Base-by-base conservation (phyloP, 2,329 filamentous ascomycete genomes). In the Colletotrichum abscissum region DNA sequence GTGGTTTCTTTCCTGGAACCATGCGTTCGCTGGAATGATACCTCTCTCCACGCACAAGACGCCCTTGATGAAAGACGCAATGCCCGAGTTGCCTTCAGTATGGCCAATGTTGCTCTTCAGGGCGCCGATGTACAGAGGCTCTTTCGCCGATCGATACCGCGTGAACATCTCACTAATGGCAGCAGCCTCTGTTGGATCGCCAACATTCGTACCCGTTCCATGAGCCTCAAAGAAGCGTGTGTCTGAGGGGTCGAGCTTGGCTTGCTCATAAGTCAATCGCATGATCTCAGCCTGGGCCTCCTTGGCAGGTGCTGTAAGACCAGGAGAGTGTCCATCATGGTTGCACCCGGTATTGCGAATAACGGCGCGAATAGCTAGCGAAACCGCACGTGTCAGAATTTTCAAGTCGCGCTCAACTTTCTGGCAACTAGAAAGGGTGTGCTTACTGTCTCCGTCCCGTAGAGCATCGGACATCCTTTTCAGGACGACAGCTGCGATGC, bases 331-430 rank as follows among this genome's bases (percentile, higher is more conserved):
- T 1, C 88, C 88, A 69, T 89, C 85, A 16, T 74, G 76, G 67
- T 86, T 86, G 19, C 76, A 71, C 0, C 77, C 79, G 0, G 82
- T 83, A 1, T 75, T 79, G 14, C 81, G 77, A 22, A 85, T 81
- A 1, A 83, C 79, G 5, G 79, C 82, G 2, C 81, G 78, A 33
- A 85, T 81, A 58, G 86, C 85, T 85, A 79, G 92, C 93, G 57
- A 93, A 76, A 3, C 92, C 76, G 1, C 93, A 79, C 16, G 88
- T 84, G 0, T 86, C 89, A 33, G 89, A 83, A 0, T 90, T 91
- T 77, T 93, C 22, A n/a, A 33, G n/a, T n/a, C 55, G 19, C 14
- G 30, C 11, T 55, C 52, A 24, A 22, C 8, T 12, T 24, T 55
- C 14, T 55, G 52, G 28, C 28, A 8, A 30, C 14, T 4, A 14